Conservation (phyloP, 345 rosid species). For the Mercurialis annua region DNA sequence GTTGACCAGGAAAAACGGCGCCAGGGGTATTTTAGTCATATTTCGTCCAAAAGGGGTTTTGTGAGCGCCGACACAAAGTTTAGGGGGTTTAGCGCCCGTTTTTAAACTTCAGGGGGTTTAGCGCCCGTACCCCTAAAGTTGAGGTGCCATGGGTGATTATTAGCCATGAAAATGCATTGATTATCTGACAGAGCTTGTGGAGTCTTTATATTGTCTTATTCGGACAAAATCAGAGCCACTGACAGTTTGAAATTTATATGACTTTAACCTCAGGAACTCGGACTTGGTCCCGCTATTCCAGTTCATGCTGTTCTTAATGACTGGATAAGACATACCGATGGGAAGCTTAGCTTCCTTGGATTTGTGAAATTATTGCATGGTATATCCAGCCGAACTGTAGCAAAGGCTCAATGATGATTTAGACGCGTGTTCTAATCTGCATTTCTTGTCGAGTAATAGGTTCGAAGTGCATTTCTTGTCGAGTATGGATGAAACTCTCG, state of each 20-base stretch:
- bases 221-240: background rate
- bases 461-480: background rate
- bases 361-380: constrained; percentile 88
- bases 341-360: constrained; percentile 91
- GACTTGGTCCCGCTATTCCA: constrained; percentile 81
- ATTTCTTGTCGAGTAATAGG: background rate
- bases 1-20: too few species aligned
- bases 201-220: background rate
- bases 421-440: background rate
- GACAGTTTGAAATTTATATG: background rate
- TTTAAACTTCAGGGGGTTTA: too few species aligned
- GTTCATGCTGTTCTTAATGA: constrained; percentile 89
- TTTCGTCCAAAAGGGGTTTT: too few species aligned
- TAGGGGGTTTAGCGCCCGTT: too few species aligned
- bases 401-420: constrained; percentile 18
- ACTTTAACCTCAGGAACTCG: constrained; percentile 69
- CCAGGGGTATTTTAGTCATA: too few species aligned
- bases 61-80: too few species aligned
- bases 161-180: background rate
- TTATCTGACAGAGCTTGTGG: background rate
- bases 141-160: too few species aligned
- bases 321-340: constrained; percentile 94
- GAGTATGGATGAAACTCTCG: background rate
- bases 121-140: too few species aligned
- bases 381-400: constrained; percentile 52